phyloP scores from a whole-genome alignment of 345 rosid species.

The Arabis hirsuta region DNA sequence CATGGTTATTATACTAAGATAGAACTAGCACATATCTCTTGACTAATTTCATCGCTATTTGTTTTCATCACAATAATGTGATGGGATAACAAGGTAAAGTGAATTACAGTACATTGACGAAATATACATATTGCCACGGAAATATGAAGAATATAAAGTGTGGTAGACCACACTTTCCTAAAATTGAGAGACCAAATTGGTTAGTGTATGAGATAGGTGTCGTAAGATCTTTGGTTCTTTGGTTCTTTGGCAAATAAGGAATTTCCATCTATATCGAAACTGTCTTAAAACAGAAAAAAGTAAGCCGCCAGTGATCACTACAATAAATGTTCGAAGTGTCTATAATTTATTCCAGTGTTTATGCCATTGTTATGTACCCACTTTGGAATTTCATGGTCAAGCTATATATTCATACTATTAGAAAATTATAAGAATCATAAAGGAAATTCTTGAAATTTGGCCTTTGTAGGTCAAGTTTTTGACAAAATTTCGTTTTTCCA shows the following conservation, averaged over 20 bases:
- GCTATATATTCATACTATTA: neutral
- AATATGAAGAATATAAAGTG: neutral
- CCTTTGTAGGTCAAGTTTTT: too few relatives aligned
- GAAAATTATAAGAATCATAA: neutral
- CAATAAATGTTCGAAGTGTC: neutral
- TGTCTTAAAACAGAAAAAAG: constrained; percentile 41
- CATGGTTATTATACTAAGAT: too few relatives aligned
- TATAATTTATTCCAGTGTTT: constrained; percentile 1
- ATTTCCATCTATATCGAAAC: constrained; percentile 34
- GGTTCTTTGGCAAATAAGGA: constrained; percentile 42
- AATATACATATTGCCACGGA: neutral
- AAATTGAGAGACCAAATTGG: constrained; percentile 38
- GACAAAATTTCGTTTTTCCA: too few relatives aligned
- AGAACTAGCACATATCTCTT: too few relatives aligned
- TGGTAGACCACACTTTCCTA: constrained; percentile 42
- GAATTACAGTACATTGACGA: neutral
- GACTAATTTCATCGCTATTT: neutral
- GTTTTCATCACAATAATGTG: neutral
- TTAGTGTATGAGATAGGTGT: constrained; percentile 37
- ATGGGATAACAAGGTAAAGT: neutral
- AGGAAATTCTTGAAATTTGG: neutral
- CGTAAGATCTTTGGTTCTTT: constrained; percentile 40
- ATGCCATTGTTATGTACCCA: neutral
- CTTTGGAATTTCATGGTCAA: neutral
- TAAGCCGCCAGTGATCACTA: constrained; percentile 13